A percentile compares a stretch with the other conserved stretches of the same genome.
Conservation (phyloP, 208 protist genomes). For the Jaenimonas drosophilae region DNA sequence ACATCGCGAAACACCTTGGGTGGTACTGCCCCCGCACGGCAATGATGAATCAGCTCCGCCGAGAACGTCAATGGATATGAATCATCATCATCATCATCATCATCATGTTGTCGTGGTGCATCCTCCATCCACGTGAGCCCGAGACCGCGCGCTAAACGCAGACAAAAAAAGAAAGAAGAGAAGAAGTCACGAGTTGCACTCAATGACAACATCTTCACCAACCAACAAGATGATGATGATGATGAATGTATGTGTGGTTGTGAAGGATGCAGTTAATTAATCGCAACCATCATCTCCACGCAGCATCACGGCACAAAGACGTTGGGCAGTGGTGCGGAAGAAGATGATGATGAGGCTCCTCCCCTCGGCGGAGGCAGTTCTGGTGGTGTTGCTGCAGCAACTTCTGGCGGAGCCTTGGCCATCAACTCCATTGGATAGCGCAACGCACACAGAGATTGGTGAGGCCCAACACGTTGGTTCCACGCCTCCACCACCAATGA, state of each 20-base stretch:
- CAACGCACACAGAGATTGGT: constrained; percentile 22
- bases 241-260: too few relatives aligned
- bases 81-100: too few relatives aligned
- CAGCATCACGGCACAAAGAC: too few relatives aligned
- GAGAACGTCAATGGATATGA: constrained; percentile 3
- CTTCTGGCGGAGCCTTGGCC: constrained; percentile 21
- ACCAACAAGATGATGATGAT: too few relatives aligned
- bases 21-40: constrained; percentile 5
- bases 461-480: constrained; percentile 21
- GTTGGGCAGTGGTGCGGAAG: neutral
- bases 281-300: too few relatives aligned
- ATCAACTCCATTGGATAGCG: constrained; percentile 64
- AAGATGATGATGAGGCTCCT: neutral
- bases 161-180: too few relatives aligned
- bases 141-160: too few relatives aligned
- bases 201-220: too few relatives aligned
- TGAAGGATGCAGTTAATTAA: too few relatives aligned
- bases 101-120: too few relatives aligned
- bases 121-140: too few relatives aligned
- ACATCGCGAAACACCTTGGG: constrained; percentile 49
- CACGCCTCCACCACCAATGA: constrained; percentile 42
- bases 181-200: too few relatives aligned
- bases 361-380: neutral
- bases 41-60: constrained; percentile 1
- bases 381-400: neutral